Evolutionary conservation across 1,284 basidiomycete species (phyloP).

Genomic region (Ustilago vetiveriae): DNA sequence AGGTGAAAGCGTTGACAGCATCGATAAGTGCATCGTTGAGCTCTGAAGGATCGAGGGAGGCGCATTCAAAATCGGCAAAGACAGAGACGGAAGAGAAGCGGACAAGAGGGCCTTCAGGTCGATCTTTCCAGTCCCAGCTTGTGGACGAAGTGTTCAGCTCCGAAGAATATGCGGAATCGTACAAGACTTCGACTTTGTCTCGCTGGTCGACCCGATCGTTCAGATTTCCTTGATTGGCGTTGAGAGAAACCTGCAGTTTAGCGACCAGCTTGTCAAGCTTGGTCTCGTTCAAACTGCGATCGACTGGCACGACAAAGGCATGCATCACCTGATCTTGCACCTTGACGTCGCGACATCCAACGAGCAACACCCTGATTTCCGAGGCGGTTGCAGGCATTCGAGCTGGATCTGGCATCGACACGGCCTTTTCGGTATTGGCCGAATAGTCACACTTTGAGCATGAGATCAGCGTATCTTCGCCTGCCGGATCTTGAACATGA

Average conservation of each 20-base stretch:
- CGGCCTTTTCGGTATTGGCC: conserved; percentile 66
- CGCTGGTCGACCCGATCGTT: background rate
- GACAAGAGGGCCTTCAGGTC: conserved; percentile 55
- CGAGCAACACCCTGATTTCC: conserved; percentile 49
- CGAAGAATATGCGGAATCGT: conserved; percentile 18
- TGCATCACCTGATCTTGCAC: conserved; percentile 40
- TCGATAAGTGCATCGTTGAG: conserved; percentile 41
- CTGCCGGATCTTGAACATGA: conserved; percentile 63
- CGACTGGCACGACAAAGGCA: conserved; percentile 44
- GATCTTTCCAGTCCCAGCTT: conserved; percentile 58
- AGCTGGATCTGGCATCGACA: conserved; percentile 29
- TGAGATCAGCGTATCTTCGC: conserved; percentile 66
- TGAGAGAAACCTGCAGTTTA: background rate
- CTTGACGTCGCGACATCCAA: conserved; percentile 25
- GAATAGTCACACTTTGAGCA: conserved; percentile 64
- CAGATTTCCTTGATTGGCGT: background rate
- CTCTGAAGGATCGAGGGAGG: conserved; percentile 44
- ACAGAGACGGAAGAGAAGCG: conserved; percentile 43
- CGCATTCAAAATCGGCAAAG: conserved; percentile 46
- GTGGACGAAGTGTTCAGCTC: background rate
- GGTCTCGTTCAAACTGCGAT: conserved; percentile 46
- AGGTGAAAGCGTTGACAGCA: conserved; percentile 28
- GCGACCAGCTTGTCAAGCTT: conserved; percentile 48
- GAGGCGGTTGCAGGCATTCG: conserved; percentile 15
- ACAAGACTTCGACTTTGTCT: conserved; percentile 20